A percentile compares a stretch with the other conserved stretches of the same genome.
phyloP scores from a whole-genome alignment of 441 rosid genomes.

The Bruguiera hainesii region DNA sequence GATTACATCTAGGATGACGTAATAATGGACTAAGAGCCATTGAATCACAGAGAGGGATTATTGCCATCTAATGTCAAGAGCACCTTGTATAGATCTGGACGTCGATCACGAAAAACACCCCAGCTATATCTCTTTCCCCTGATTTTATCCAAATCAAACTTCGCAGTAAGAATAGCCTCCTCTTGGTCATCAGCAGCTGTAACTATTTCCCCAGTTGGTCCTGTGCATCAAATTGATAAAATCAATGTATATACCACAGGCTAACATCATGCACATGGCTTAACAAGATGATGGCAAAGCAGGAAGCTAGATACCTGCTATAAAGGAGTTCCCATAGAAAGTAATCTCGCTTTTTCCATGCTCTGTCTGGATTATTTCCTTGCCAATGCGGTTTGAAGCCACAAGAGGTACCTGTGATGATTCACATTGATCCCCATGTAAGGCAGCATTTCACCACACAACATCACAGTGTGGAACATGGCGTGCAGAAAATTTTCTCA shows the following conservation, averaged over 20 bases:
- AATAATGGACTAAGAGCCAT: not conserved
- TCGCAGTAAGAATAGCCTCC: slow-evolving; percentile 70
- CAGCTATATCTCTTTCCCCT: slow-evolving; percentile 74
- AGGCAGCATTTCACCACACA: not conserved
- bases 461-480: not conserved
- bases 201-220: slow-evolving; percentile 78
- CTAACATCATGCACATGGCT: slow-evolving; percentile 7
- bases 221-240: slow-evolving; percentile 34
- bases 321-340: slow-evolving; percentile 84
- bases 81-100: slow-evolving; percentile 86
- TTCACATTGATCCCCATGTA: slow-evolving; percentile 1
- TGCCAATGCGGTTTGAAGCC: slow-evolving; percentile 84
- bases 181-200: slow-evolving; percentile 60
- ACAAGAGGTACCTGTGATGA: slow-evolving; percentile 73
- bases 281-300: not conserved
- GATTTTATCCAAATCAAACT: slow-evolving; percentile 72
- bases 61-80: slow-evolving; percentile 85
- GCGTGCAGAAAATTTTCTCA: not conserved
- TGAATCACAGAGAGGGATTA: slow-evolving; percentile 25
- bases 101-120: slow-evolving; percentile 92
- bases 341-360: slow-evolving; percentile 78
- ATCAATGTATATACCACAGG: not conserved
- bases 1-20: slow-evolving; percentile 21
- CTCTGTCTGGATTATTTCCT: slow-evolving; percentile 74
- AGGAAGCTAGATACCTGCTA: slow-evolving; percentile 53